Percentiles rank a stretch among this genome's conserved stretches.
Conservation (phyloP, 495 filamentous ascomycete genomes). For the Sordaria brevicollis region DNA sequence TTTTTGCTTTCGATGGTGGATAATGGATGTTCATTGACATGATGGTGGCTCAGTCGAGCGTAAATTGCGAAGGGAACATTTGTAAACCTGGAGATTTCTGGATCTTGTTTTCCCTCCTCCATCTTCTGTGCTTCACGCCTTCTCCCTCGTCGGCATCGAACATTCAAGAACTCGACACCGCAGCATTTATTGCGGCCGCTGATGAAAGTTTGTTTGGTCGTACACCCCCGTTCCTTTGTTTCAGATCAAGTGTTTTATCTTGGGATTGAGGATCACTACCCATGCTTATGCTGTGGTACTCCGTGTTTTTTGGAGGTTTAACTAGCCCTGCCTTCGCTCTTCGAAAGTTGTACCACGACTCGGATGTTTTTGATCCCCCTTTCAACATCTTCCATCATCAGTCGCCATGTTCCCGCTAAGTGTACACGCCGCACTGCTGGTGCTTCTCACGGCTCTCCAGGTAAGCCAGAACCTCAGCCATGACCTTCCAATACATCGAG, state of each 20-base stretch:
- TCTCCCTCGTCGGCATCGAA: no score
- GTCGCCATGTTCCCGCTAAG: neutral
- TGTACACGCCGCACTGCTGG: neutral
- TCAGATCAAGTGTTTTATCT: neutral
- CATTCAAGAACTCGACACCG: rapidly evolving
- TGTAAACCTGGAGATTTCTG: no score
- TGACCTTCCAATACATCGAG: no score
- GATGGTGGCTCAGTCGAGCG: no score
- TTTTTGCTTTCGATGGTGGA: neutral
- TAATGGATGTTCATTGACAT: neutral
- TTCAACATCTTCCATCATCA: neutral
- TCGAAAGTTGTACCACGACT: neutral
- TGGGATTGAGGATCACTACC: neutral
- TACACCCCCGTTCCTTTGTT: neutral
- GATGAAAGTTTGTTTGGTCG: neutral
- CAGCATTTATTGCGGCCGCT: neutral
- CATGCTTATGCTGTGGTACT: neutral
- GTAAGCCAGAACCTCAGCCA: neutral
- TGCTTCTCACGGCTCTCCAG: neutral
- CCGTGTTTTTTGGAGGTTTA: neutral
- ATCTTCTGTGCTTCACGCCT: neutral
- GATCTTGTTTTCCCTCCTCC: no score
- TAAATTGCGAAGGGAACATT: no score
- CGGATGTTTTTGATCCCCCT: neutral
- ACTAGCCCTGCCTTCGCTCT: neutral